Base-by-base conservation (phyloP, 2,329 filamentous ascomycete species). In the Coniochaeta sp. region DNA sequence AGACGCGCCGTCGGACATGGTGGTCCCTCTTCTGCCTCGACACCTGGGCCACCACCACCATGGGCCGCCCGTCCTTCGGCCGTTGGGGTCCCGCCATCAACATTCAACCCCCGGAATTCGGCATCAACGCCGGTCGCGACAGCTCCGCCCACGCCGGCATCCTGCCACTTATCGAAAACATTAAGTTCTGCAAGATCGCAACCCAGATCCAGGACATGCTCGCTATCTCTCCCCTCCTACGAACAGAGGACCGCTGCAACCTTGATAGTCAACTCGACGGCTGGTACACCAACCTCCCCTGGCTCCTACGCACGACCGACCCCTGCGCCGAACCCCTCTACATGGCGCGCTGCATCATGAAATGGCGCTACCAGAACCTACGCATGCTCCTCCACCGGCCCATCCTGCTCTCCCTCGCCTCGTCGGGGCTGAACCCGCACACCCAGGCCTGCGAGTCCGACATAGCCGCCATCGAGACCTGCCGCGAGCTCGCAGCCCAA, bases 21-120 rank as follows among this genome's bases (percentile, higher is more conserved):
- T 73, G 70, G 70, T 69, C 70, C 49, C 55, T 72, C 24, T 72
- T 71, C 51, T 72, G 69, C 52, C 58, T 72, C 1, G 70, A 73
- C 56, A 62, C 69, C 0, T 72, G 70, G 70, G 70, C 67, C 28
- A 67, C 68, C 1, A 72, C 68, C 20, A 72, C 69, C 1, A 70
- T 68, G 1, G 70, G 70, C 1, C 61, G 69, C n/a, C 70, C 71
- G 12, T 5, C 32, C 3, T 9, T 35, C 4, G 32, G 32, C 6
- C n/a, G 32, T 16, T 35, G 32, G n/a, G 32, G 20, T 9, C 13
- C 32, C 14, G 33, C 30, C 46, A 48, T 48, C 12, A 33, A 33
- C 31, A n/a, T 33, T 10, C n/a, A n/a, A n/a, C n/a, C n/a, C n/a
- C n/a, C n/a, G n/a, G 12, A 13, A 10, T n/a, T 33, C 12, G 31